Conservation (phyloP, 2,329 filamentous ascomycete species). For the Aspergillus glaucus region DNA sequence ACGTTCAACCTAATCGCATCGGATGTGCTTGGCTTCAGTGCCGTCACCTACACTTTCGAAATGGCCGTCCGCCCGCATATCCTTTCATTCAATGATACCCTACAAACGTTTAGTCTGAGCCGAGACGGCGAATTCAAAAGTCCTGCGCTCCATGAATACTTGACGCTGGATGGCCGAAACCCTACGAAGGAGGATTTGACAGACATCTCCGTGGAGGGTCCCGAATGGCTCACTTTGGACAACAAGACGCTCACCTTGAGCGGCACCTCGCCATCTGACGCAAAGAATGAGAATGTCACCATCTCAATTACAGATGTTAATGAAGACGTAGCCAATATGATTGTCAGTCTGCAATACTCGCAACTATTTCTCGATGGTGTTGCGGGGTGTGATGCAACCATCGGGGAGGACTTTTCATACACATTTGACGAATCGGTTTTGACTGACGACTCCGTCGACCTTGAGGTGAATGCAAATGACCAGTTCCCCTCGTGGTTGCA, state of each 20-base stretch:
- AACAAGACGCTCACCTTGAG: conserved; percentile 53
- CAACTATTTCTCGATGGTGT: conserved; percentile 41
- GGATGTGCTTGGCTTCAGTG: conserved; percentile 71
- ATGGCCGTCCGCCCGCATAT: conserved; percentile 66
- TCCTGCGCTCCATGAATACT: conserved; percentile 42
- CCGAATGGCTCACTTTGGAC: conserved; percentile 66
- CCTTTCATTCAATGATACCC: conserved; percentile 56
- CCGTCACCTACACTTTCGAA: conserved; percentile 59
- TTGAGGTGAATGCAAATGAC: conserved; percentile 40
- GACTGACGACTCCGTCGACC: conserved; percentile 31
- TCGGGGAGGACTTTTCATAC: conserved; percentile 46
- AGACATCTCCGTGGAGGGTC: conserved; percentile 50
- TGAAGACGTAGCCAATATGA: conserved; percentile 53
- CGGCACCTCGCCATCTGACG: conserved; percentile 58
- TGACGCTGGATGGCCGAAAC: conserved; percentile 54
- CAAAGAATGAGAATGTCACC: conserved; percentile 56
- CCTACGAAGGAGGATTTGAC: conserved; percentile 47
- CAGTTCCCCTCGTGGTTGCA: conserved; percentile 43
- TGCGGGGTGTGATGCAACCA: conserved; percentile 41
- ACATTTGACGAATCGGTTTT: conserved; percentile 42
- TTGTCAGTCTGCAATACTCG: conserved; percentile 43
- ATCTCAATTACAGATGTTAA: conserved; percentile 56
- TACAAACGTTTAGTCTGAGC: conserved; percentile 54
- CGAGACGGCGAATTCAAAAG: conserved; percentile 49
- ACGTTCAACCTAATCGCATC: conserved; percentile 69